Evolutionary conservation across 352 stramenopile genomes (phyloP).

Genomic region (Plasmopara halstedii): DNA sequence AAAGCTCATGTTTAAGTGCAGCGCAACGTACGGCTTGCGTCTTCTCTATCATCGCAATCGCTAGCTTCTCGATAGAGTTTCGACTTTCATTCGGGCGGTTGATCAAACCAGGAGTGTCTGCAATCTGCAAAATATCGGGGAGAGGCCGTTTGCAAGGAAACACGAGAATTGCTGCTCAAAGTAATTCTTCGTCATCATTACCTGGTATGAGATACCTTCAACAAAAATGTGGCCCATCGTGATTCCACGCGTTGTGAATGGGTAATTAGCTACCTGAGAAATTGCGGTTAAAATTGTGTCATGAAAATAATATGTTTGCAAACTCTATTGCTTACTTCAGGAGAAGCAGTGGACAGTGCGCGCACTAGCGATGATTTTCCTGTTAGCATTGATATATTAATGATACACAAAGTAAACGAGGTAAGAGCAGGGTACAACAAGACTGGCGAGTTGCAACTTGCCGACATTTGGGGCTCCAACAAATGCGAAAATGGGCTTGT

Average conservation of each 20-base stretch:
- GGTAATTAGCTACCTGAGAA: constrained; percentile 76
- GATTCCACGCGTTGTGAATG: constrained; percentile 82
- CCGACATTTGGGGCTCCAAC: constrained; percentile 80
- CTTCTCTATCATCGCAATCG: constrained; percentile 69
- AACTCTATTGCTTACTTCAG: constrained; percentile 34
- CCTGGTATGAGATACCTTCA: constrained; percentile 74
- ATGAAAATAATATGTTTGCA: background rate
- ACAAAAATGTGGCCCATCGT: constrained; percentile 86
- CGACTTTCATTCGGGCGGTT: constrained; percentile 52
- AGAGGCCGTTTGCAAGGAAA: background rate
- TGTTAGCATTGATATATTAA: constrained; percentile 8
- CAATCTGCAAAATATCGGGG: constrained; percentile 47
- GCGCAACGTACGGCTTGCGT: constrained; percentile 43
- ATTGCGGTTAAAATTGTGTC: background rate
- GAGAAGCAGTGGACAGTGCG: constrained; percentile 72
- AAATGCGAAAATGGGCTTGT: constrained; percentile 79
- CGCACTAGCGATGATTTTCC: constrained; percentile 81
- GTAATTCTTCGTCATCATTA: constrained; percentile 4
- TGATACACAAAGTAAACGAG: background rate
- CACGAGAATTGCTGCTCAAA: background rate
- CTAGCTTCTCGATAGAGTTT: constrained; percentile 69
- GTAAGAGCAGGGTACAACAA: background rate
- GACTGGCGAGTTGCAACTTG: constrained; percentile 14
- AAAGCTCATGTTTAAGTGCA: background rate
- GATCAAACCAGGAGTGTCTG: constrained; percentile 68